Evolutionary conservation across 805 yeast genomes (phyloP), one percentile per base, ranked within the genome.

Genomic region (Saccharomycopsis selenospora): DNA sequence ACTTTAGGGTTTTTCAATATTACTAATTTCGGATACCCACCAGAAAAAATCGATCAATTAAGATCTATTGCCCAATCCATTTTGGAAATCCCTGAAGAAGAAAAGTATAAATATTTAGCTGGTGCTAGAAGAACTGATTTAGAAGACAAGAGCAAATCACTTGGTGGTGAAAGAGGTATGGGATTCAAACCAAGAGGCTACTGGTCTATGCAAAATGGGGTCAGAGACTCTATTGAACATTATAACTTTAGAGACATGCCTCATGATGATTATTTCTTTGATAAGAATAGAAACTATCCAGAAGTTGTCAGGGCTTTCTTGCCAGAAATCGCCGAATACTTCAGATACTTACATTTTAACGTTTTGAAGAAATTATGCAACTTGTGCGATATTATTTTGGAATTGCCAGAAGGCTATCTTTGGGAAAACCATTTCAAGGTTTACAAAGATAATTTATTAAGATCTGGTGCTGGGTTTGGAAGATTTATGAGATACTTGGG

Each of bases 131-230:
- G 55, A 33, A 49, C 61, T 1, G 66, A 62, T 42, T 23, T 40
- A 7, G 64, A 61, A 45, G 64, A 59, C 40, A 38, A 49, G 1
- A 50, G 52, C 3, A 48, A 54, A 24, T 57, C 62, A 1, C 53
- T 66, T 3, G 77, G 78, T 0, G 73, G 71, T 3, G 74, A 72
- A 53, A 59, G 75, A 17, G 76, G 75, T 3, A 60, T 61, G 29
- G 77, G 77, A 0, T 73, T 62, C 59, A 73, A 73, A 54, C 77
- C 77, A 3, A 62, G 62, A 36, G 72, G 73, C 13, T 72, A 71
- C 54, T 73, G 77, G 77, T 61, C 65, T 2, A 67, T 71, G 61
- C 65, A 69, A 18, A 65, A 71, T 48, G 70, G 69, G 1, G 67
- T 68, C 4, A 57, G 69, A 22, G 77, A 73, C 53, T 62, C 66